These are phyloP conservation scores for Diutina neorugosa DNA, from an alignment of 1,139 yeast species.

Conservation along the genomic window DNA sequence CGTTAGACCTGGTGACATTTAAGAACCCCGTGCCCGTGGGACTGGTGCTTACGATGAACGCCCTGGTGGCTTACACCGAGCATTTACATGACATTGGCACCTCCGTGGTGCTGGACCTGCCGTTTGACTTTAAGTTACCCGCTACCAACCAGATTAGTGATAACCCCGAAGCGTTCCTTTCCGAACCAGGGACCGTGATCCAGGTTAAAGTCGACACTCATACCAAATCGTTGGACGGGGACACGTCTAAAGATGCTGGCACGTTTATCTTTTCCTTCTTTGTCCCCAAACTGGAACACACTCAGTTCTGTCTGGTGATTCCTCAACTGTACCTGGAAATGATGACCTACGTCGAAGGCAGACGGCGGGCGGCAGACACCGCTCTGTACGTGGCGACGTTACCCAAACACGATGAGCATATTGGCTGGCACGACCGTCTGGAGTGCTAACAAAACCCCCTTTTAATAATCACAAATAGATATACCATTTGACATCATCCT, in stretches of 20 bases:
- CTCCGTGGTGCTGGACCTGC: conserved; percentile 20
- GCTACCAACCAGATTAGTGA: conserved; percentile 42
- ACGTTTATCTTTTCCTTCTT: conserved; percentile 81
- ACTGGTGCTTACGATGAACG: conserved; percentile 68
- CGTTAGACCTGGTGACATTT: conserved; percentile 83
- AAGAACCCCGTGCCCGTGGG: conserved; percentile 94
- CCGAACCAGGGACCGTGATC: conserved; percentile 74
- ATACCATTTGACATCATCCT: background rate
- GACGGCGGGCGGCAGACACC: conserved; percentile 80
- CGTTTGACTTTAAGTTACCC: conserved; percentile 40
- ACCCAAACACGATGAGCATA: background rate
- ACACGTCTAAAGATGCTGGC: conserved; percentile 56
- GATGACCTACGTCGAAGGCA: conserved; percentile 84
- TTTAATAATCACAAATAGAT: background rate
- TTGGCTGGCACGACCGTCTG: conserved; percentile 4
- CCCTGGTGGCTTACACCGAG: conserved; percentile 76
- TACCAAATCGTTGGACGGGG: conserved; percentile 54
- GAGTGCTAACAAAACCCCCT: background rate
- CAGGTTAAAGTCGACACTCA: conserved; percentile 83
- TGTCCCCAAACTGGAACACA: conserved; percentile 42
- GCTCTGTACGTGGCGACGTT: conserved; percentile 50
- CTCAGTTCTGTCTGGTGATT: conserved; percentile 52
- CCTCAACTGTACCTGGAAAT: conserved; percentile 86
- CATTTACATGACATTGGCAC: conserved; percentile 37
- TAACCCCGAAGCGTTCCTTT: conserved; percentile 47